Percentiles rank a stretch among this genome's conserved stretches.
Evolutionary conservation across 2,329 filamentous ascomycete species (phyloP).

Genomic region (Aspergillus novoparasiticus): DNA sequence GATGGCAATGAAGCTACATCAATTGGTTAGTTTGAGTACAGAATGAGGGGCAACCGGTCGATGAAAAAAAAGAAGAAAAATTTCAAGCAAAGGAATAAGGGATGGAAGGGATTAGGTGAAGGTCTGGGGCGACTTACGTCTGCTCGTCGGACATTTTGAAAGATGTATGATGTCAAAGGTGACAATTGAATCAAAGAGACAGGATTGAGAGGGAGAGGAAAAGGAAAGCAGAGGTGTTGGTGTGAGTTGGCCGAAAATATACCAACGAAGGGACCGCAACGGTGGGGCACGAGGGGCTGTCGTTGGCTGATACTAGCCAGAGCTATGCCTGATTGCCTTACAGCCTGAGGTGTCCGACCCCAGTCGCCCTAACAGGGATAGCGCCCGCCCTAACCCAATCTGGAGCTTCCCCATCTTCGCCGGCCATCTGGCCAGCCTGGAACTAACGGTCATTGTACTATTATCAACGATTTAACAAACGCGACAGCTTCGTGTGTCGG

Average conservation of each 20-base stretch:
- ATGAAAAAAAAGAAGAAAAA: slow-evolving; percentile 2
- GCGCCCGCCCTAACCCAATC: slow-evolving; percentile 15
- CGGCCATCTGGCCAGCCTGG: slow-evolving; percentile 36
- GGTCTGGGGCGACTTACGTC: slow-evolving; percentile 66
- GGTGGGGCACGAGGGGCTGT: slow-evolving; percentile 27
- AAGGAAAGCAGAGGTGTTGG: slow-evolving; percentile 23
- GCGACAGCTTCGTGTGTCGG: slow-evolving; percentile 10
- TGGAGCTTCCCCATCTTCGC: slow-evolving; percentile 29
- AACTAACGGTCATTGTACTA: slow-evolving; percentile 18
- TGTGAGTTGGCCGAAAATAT: slow-evolving; percentile 31
- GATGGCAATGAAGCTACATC: slow-evolving; percentile 94
- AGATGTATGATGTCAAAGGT: slow-evolving; percentile 29
- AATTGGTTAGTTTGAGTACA: slow-evolving; percentile 35
- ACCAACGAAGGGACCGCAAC: slow-evolving; percentile 6
- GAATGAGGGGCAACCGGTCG: slow-evolving; percentile 16
- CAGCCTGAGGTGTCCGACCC: slow-evolving; percentile 28
- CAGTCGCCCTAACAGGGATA: slow-evolving; percentile 14
- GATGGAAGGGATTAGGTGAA: slow-evolving; percentile 9
- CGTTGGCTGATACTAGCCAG: slow-evolving; percentile 8
- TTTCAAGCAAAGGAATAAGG: neutral
- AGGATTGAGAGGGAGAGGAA: slow-evolving; percentile 25
- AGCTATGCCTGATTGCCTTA: slow-evolving; percentile 17
- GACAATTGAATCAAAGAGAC: slow-evolving; percentile 11
- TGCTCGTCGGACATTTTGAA: slow-evolving; percentile 76
- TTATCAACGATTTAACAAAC: neutral